Evolutionary conservation across 164 flowering plant genomes (phyloP).

Genomic region (Berberis thunbergii): DNA sequence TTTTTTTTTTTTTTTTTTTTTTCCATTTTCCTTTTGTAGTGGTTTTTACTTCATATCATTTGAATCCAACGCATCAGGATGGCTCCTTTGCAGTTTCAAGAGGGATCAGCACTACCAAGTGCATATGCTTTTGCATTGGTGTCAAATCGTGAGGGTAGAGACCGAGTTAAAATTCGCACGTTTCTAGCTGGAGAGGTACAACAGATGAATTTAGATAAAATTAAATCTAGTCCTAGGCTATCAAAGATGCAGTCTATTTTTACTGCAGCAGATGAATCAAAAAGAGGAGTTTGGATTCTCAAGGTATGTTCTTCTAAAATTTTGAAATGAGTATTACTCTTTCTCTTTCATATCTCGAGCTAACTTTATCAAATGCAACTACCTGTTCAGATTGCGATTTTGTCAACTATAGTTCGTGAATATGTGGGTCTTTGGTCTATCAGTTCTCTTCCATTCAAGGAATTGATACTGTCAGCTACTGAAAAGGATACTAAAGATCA

Average conservation of each 20-base stretch:
- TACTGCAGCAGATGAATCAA: slow-evolving; percentile 25
- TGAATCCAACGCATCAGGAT: neutral
- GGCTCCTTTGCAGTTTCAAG: slow-evolving; percentile 46
- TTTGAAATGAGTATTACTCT: neutral
- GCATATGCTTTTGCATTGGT: slow-evolving; percentile 82
- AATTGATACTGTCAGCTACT: slow-evolving; percentile 60
- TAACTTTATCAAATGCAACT: slow-evolving; percentile 2
- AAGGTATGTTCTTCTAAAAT: slow-evolving; percentile 40
- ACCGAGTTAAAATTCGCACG: slow-evolving; percentile 48
- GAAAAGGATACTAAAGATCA: slow-evolving; percentile 36
- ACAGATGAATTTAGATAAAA: slow-evolving; percentile 25
- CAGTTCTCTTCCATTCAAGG: slow-evolving; percentile 64
- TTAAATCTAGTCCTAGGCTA: slow-evolving; percentile 29
- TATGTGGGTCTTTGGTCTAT: slow-evolving; percentile 66
- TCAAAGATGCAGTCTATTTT: slow-evolving; percentile 38
- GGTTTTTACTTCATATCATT: neutral
- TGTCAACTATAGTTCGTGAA: slow-evolving; percentile 87
- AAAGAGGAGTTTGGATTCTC: slow-evolving; percentile 31
- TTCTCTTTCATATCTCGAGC: neutral
- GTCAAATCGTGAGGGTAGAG: slow-evolving; percentile 44
- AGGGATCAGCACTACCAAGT: slow-evolving; percentile 28
- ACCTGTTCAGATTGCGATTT: slow-evolving; percentile 63
- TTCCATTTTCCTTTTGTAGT: neutral
- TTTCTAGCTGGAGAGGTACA: slow-evolving; percentile 54
- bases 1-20: neutral